Evolutionary conservation across 1,284 basidiomycete genomes (phyloP).

Genomic region (Ustilago cynodontis): DNA sequence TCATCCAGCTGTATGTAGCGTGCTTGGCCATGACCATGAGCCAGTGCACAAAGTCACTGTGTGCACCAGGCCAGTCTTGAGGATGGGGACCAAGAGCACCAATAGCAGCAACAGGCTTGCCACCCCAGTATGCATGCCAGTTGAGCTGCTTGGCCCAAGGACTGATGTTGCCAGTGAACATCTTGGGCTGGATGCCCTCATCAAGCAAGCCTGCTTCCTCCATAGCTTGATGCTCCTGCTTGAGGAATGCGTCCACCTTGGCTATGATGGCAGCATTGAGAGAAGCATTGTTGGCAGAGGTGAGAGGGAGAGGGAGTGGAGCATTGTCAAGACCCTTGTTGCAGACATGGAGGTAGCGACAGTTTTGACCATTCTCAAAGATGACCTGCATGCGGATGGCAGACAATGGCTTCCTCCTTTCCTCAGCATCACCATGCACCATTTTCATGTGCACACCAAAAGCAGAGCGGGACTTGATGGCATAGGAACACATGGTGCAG

Average conservation of each 20-base stretch:
- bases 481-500: neutral
- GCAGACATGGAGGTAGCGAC: conserved; percentile 5
- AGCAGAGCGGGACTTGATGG: neutral
- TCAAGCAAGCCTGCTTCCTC: conserved; percentile 1
- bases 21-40: neutral
- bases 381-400: neutral
- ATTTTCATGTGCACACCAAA: neutral
- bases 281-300: neutral
- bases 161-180: conserved; percentile 9
- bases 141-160: neutral
- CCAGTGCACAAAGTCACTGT: neutral
- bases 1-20: neutral
- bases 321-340: neutral
- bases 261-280: neutral
- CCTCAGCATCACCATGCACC: neutral
- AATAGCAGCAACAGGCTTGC: conserved; percentile 5
- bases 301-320: neutral
- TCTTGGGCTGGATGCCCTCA: conserved; percentile 3
- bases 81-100: neutral
- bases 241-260: conserved; percentile 6
- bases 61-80: neutral
- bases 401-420: neutral
- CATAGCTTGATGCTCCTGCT: neutral
- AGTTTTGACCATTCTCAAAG: neutral
- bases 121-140: conserved; percentile 7